Evolutionary conservation across 2,329 filamentous ascomycete species (phyloP), one percentile per base, ranked within the genome.

Genomic region (Colletotrichum cuscutae): DNA sequence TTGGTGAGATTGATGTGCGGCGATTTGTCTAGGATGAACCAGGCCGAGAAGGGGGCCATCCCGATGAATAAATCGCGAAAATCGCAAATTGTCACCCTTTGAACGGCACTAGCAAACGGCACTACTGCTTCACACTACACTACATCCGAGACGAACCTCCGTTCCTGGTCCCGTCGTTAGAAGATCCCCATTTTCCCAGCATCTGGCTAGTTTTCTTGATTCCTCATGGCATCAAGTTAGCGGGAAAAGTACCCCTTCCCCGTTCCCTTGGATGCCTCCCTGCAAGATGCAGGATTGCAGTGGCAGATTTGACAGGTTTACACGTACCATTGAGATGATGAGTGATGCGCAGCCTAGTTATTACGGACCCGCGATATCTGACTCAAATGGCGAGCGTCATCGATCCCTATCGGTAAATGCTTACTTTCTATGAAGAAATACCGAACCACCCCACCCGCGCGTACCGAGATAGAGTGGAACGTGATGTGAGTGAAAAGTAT

Each of bases 91-190:
- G 37, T 42, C 37, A 42, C 15, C 37, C 37, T 42, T 42, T 42
- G 37, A 15, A 42, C 37, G n/a, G 42, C 26, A 56, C 52, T 30
- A 62, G 35, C 12, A 64, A 42, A 59, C 24, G 37, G 64, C 53
- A 64, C 65, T 63, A 70, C 66, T 56, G 65, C 70, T 64, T 61
- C 66, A 46, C 24, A 65, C 58, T 68, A 54, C 59, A 60, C 53
- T 60, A 49, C 60, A 70, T 72, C 59, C 66, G 66, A 63, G 54
- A 70, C 70, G 37, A n/a, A 30, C 22, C 42, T 64, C 52, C 65
- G 65, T n/a, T 63, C 22, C 62, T 26, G 62, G 22, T 60, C 54
- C 60, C 28, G 49, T n/a, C 30, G 22, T 32, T 37, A 4, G 30
- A 62, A 53, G 30, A 61, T 62, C 42, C 22, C 9, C 22, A 26